Percentiles rank a stretch among this genome's conserved stretches.
These are phyloP conservation scores for Colletotrichum limetticola DNA, from an alignment of 2,329 filamentous ascomycete genomes.

Conservation along the genomic window DNA sequence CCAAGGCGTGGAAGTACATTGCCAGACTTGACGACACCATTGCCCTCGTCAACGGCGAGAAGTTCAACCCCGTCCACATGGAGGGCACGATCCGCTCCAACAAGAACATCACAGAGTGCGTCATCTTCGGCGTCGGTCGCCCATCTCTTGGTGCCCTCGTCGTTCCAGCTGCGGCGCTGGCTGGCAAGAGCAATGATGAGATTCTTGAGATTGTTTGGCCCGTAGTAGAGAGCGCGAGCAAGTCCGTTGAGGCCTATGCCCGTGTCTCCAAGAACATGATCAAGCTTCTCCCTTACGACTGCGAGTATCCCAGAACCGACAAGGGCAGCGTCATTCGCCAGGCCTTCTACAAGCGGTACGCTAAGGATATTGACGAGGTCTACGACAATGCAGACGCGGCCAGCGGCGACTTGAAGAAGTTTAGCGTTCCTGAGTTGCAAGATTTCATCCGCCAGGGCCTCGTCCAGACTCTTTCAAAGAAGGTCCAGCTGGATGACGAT, in stretches of 20 bases:
- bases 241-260: constrained; percentile 43
- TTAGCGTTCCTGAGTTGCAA: constrained; percentile 44
- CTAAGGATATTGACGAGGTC: constrained; percentile 35
- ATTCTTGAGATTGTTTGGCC: constrained; percentile 47
- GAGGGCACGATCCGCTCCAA: constrained; percentile 63
- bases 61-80: constrained; percentile 72
- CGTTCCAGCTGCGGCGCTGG: constrained; percentile 47
- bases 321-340: constrained; percentile 45
- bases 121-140: constrained; percentile 70
- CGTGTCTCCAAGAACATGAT: constrained; percentile 61
- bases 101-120: constrained; percentile 59
- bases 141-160: constrained; percentile 68
- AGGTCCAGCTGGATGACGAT: constrained; percentile 45
- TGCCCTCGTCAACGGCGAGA: constrained; percentile 73
- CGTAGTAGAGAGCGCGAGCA: constrained; percentile 45
- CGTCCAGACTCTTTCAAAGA: constrained; percentile 38
- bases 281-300: constrained; percentile 54
- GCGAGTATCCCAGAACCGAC: constrained; percentile 53
- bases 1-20: constrained; percentile 70
- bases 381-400: constrained; percentile 45
- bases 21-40: constrained; percentile 71
- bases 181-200: constrained; percentile 38
- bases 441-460: constrained; percentile 47
- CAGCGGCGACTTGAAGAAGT: constrained; percentile 31
- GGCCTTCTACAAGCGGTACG: constrained; percentile 34